Base-by-base conservation (phyloP, 2,329 filamentous ascomycete genomes). In the Macrophomina phaseolina region DNA sequence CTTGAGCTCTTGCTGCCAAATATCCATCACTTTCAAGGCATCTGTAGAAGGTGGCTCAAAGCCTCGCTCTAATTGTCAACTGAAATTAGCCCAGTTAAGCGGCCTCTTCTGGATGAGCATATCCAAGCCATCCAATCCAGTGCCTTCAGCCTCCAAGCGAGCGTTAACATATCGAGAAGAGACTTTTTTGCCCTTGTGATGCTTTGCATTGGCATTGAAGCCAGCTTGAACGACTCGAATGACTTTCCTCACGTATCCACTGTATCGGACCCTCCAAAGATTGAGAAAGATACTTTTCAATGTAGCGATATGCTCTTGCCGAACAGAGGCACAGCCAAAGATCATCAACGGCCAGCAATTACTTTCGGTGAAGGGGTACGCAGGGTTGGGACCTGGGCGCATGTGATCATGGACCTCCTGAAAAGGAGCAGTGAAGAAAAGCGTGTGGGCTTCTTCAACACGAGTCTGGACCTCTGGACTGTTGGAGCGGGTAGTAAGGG, bases 341-440 rank as follows among this genome's bases (percentile, higher is more conserved):
- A 64, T 34, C 61, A 64, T 52, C 61, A 64, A 7, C 2, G 61
- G 61, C 61, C 61, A 64, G 46, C 61, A 64, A 32, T 42, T 48
- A 14, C 56, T 48, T 36, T 61, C 56, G 8, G 56, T 61, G 11
- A 61, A 61, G 7, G 56, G 56, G 14, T 49, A 61, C 2, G 56
- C 30, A 1, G 56, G 42, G 11, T 61, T 34, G 3, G 42, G 56
- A 4, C 42, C 56, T 12, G 14, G 28, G 1, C 42, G 42, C 16
- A 28, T 32, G 5, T 61, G 30, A 8, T 61, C 56, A 5, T 38
- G 42, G 1, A 61, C 12, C 2, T 14, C n/a, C 8, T 16, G 56
- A 14, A 61, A 61, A 1, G 56, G 56, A 5, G 56, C 30, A 9
- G 42, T 38, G 1, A 12, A 16, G 18, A 61, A 61, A 16, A 61